phyloP scores from a whole-genome alignment of 306 rosid genomes.

The Prunus mume region DNA sequence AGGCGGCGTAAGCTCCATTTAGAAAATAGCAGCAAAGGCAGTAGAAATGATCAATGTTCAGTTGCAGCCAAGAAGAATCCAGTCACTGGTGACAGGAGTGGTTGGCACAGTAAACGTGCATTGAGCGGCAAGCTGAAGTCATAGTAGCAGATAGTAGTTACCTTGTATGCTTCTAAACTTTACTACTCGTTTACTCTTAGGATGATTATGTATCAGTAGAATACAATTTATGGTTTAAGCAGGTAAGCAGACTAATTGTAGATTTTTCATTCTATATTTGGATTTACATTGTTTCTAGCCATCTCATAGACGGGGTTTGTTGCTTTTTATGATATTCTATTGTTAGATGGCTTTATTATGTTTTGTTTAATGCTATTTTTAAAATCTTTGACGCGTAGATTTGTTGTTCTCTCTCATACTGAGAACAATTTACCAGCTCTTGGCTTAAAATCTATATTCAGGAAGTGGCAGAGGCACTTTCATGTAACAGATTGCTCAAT shows the following conservation, averaged over 20 bases:
- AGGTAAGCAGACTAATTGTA: conserved; percentile 3
- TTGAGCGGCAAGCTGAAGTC: conserved; percentile 73
- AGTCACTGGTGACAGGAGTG: conserved; percentile 35
- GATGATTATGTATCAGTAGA: not conserved
- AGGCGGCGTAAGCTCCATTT: conserved; percentile 66
- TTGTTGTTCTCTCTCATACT: not conserved
- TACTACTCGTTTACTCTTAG: not conserved
- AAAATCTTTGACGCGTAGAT: not conserved
- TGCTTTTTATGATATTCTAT: not conserved
- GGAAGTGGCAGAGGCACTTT: not conserved
- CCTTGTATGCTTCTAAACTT: conserved; percentile 11
- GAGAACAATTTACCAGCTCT: not conserved
- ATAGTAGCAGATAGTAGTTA: conserved; percentile 27
- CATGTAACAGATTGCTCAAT: too few relatives aligned
- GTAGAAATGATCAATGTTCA: conserved; percentile 66
- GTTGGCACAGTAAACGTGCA: conserved; percentile 69
- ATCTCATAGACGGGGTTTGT: not conserved
- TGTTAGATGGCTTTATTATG: not conserved
- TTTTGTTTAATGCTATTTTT: not conserved
- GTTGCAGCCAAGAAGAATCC: conserved; percentile 84
- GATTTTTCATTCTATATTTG: not conserved
- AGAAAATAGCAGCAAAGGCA: conserved; percentile 51
- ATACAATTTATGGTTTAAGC: conserved; percentile 17
- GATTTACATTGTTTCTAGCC: not conserved
- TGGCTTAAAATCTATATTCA: not conserved